phyloP scores from a whole-genome alignment of 495 filamentous ascomycete genomes.

The Glutinoglossum americanum region DNA sequence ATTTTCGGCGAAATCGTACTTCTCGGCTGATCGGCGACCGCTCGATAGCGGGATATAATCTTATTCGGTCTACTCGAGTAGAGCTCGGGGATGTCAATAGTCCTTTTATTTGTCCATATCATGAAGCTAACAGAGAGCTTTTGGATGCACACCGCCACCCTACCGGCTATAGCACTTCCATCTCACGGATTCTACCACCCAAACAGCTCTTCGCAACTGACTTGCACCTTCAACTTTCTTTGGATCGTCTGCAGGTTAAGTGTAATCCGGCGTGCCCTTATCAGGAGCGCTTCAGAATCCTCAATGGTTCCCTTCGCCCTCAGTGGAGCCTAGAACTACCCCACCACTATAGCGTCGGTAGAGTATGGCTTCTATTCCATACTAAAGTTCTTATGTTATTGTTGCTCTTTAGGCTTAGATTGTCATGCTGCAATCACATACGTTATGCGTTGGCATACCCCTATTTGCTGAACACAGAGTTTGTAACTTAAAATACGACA shows the following conservation, averaged over 20 bases:
- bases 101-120: neutral
- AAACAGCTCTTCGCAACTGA: neutral
- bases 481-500: neutral
- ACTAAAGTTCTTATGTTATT: neutral
- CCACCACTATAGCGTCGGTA: neutral
- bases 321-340: neutral
- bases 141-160: neutral
- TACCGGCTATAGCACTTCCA: neutral
- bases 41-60: neutral
- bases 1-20: neutral
- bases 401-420: neutral
- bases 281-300: neutral
- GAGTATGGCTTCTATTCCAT: neutral
- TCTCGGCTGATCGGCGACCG: neutral
- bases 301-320: neutral
- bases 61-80: neutral
- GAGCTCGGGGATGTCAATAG: neutral
- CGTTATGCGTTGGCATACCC: neutral
- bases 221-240: neutral
- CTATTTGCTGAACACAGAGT: neutral
- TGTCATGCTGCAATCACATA: neutral
- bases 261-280: neutral
- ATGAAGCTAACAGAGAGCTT: neutral
- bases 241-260: neutral
- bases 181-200: neutral